These are phyloP conservation scores for Crithidia bombi DNA, from an alignment of 208 protist genomes.

Conservation along the genomic window DNA sequence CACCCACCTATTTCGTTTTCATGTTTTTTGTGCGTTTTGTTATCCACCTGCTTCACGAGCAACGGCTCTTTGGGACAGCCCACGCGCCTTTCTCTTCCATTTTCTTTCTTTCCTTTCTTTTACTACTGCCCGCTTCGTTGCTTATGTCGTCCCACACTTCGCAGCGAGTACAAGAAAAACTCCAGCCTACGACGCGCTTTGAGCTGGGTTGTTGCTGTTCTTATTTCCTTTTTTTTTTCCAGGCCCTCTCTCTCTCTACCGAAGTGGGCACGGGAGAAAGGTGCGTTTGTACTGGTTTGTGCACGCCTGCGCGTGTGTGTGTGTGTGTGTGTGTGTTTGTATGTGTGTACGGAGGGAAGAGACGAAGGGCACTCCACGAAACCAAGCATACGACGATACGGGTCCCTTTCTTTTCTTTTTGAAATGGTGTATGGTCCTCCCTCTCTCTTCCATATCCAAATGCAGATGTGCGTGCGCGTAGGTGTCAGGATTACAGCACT, in stretches of 20 bases:
- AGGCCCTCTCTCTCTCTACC: neutral
- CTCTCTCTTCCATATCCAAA: too few relatives aligned
- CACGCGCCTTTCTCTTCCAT: neutral
- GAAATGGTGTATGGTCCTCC: too few relatives aligned
- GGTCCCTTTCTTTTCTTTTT: constrained; percentile 2
- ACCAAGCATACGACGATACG: too few relatives aligned
- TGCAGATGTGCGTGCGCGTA: too few relatives aligned
- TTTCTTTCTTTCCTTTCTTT: neutral
- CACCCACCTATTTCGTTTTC: too few relatives aligned
- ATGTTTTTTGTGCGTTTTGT: too few relatives aligned
- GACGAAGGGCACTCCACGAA: neutral
- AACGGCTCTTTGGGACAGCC: too few relatives aligned
- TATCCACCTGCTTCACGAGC: too few relatives aligned
- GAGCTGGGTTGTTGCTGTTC: neutral
- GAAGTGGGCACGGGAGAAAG: neutral
- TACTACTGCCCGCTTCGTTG: neutral
- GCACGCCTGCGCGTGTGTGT: neutral
- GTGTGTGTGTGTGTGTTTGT: constrained; percentile 21
- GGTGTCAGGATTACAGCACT: too few relatives aligned
- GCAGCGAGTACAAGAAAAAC: neutral
- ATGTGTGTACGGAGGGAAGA: neutral
- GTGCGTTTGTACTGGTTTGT: neutral
- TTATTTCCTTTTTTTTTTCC: too few relatives aligned
- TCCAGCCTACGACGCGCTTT: neutral
- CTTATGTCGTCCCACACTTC: neutral